Evolutionary conservation across 306 rosid genomes (phyloP).

Genomic region (Trifolium subterraneum): DNA sequence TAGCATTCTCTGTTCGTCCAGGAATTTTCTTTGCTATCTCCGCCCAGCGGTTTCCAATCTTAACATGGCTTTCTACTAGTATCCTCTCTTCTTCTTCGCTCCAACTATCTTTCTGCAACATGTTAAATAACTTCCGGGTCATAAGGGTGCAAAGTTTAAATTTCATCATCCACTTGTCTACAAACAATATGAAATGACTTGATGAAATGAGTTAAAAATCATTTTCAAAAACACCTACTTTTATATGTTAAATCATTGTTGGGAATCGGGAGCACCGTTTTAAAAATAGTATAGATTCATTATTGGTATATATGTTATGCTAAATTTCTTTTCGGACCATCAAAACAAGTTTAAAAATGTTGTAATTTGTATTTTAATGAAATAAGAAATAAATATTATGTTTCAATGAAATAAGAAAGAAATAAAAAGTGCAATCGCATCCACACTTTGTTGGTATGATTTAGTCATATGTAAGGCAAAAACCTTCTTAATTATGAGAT

Average conservation of each 20-base stretch:
- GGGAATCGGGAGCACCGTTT: neutral
- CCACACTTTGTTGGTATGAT: neutral
- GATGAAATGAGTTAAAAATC: neutral
- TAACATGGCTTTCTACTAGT: constrained; percentile 66
- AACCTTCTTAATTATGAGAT: too few relatives aligned
- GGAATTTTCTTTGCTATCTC: constrained; percentile 79
- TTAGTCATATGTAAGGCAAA: neutral
- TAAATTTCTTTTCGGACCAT: neutral
- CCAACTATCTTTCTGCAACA: constrained; percentile 54
- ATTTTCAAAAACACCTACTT: neutral
- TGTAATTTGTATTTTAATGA: neutral
- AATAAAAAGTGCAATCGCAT: neutral
- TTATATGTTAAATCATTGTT: neutral
- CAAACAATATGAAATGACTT: neutral
- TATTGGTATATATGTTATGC: neutral
- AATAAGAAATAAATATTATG: neutral
- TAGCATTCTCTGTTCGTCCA: constrained; percentile 86
- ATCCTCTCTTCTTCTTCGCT: constrained; percentile 68
- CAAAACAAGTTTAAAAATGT: neutral
- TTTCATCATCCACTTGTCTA: neutral
- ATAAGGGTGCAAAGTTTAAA: neutral
- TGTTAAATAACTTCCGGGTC: neutral
- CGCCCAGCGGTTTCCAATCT: constrained; percentile 85
- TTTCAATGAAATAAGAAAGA: neutral
- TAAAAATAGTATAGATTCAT: neutral